Conservation (phyloP, 1,284 basidiomycete species). For the Earliella scabrosa region DNA sequence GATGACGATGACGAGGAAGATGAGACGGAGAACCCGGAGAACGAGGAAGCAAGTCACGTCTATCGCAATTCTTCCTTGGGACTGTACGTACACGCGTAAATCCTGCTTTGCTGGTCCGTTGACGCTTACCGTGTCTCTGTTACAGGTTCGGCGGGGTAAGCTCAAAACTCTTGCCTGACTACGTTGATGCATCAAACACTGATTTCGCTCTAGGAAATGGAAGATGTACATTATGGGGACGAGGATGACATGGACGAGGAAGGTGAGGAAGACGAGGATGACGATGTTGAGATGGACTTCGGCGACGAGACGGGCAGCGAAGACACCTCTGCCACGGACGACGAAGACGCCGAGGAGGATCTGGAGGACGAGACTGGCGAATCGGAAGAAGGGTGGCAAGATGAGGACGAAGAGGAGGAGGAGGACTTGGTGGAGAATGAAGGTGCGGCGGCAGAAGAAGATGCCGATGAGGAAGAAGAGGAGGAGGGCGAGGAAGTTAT, state of each 20-base stretch:
- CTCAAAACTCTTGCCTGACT: conserved; percentile 22
- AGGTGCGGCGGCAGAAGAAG: conserved; percentile 55
- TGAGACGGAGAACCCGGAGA: conserved; percentile 41
- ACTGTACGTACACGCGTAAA: conserved; percentile 63
- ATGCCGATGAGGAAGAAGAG: conserved; percentile 46
- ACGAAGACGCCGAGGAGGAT: conserved; percentile 66
- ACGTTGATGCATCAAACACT: background rate
- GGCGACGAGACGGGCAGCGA: conserved; percentile 83
- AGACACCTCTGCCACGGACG: conserved; percentile 73
- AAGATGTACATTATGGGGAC: conserved; percentile 67
- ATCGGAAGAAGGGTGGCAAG: conserved; percentile 66
- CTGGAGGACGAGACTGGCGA: conserved; percentile 65
- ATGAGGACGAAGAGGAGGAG: conserved; percentile 68
- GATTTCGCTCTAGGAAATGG: conserved; percentile 69
- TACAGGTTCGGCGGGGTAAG: conserved; percentile 80
- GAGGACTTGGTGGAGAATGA: conserved; percentile 62
- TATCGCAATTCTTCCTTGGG: conserved; percentile 97
- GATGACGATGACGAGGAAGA: conserved; percentile 63
- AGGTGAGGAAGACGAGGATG: conserved; percentile 73
- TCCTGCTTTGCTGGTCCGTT: background rate
- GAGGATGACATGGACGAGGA: conserved; percentile 85
- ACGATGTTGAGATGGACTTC: conserved; percentile 88
- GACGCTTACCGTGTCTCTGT: background rate
- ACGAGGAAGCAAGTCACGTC: conserved; percentile 89
- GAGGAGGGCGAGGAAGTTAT: conserved; percentile 60